phyloP scores from a whole-genome alignment of 1,284 basidiomycete species.

The Moesziomyces aphidis region DNA sequence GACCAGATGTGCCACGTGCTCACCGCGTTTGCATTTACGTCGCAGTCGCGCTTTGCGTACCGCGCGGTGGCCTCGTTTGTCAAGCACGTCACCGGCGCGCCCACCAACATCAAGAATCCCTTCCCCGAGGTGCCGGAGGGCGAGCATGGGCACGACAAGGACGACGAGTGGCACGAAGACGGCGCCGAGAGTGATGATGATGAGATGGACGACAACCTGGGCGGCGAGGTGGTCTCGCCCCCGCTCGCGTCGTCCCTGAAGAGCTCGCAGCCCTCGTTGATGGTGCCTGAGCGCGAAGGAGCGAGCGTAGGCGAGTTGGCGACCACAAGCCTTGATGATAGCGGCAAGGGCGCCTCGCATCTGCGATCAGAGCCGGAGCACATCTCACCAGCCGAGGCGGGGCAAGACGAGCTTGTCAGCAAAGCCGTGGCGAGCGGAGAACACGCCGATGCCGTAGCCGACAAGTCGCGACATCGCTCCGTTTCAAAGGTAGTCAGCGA shows the following conservation, averaged over 20 bases:
- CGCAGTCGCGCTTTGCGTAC: slow-evolving; percentile 68
- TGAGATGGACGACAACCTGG: slow-evolving; percentile 26
- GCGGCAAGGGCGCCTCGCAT: not conserved
- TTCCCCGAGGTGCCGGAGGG: slow-evolving; percentile 48
- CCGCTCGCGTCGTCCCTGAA: slow-evolving; percentile 16
- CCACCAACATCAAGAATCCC: slow-evolving; percentile 52
- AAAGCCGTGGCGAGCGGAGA: not conserved
- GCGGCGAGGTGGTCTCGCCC: slow-evolving; percentile 27
- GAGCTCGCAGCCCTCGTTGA: slow-evolving; percentile 14
- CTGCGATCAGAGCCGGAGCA: slow-evolving; percentile 21
- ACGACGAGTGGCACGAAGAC: slow-evolving; percentile 7
- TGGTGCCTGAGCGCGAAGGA: not conserved
- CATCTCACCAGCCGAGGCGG: slow-evolving; percentile 12
- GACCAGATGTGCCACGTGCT: slow-evolving; percentile 71
- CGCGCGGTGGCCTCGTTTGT: slow-evolving; percentile 68
- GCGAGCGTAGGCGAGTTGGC: not conserved
- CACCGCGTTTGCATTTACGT: slow-evolving; percentile 69
- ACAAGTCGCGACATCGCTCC: slow-evolving; percentile 17
- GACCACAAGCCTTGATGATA: not conserved
- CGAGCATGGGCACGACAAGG: slow-evolving; percentile 1
- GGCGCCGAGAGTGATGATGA: slow-evolving; percentile 7
- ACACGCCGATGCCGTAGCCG: not conserved
- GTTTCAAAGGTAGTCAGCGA: slow-evolving; percentile 30
- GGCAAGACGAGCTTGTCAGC: not conserved
- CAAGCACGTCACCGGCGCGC: slow-evolving; percentile 66